Evolutionary conservation across 2,329 filamentous ascomycete species (phyloP), one percentile per base, ranked within the genome.

Genomic region (Catunica adiposa): DNA sequence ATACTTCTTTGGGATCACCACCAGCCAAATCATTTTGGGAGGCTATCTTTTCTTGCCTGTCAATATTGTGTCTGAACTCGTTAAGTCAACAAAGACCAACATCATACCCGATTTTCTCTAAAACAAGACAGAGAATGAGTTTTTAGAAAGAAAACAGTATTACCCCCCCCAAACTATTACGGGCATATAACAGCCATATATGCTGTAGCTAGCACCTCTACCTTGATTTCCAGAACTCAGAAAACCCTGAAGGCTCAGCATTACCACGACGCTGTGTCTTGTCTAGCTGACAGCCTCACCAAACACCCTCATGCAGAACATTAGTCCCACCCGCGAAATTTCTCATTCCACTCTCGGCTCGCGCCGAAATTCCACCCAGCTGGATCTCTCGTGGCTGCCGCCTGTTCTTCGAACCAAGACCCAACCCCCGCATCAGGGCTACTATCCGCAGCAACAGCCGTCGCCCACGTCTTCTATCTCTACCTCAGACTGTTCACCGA

Each of bases 271-370:
- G 20, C 1, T 25, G 14, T 25, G 26, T 25, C 26, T 29, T 15
- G 25, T 22, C 48, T 31, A 51, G 17, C 48, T 51, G 48, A 51
- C 48, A 37, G 40, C 48, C 48, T 34, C 48, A 51, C 48, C 48
- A 17, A 51, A 51, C 25, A 56, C 56, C 20, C 56, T 54, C 74
- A 82, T 82, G 78, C 74, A 74, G 73, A 71, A 69, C 64, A 65
- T 69, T 69, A 71, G 66, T 65, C 67, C 67, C 61, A 65, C 65
- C 62, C 64, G 67, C 67, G 70, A 75, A 64, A 66, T 69, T 63
- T 68, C 67, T 61, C 66, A 67, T 62, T 64, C 67, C 64, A 69
- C 74, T 61, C 73, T 79, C 70, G 76, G 77, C 70, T 73, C 77
- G 65, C 75, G 75, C 70, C 77, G 77, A 73, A 73, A 44, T 40